Evolutionary conservation across 225 moss, liverwort and hornwort species (phyloP).

Genomic region (Asterella californica): DNA sequence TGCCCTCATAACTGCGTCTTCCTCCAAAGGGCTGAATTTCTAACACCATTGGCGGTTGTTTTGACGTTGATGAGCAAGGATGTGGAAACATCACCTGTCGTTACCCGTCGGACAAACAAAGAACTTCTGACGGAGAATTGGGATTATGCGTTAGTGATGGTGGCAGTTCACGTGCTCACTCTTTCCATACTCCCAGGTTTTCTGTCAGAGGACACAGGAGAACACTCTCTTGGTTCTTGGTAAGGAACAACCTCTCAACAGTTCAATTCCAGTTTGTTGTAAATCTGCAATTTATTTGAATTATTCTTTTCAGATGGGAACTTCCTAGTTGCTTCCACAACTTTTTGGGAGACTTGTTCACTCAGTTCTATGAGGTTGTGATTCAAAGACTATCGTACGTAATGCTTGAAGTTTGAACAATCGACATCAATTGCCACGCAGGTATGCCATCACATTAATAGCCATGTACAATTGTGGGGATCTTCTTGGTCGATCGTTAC

Average conservation of each 20-base stretch:
- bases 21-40: background rate
- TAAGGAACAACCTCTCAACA: slow-evolving; percentile 16
- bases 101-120: slow-evolving; percentile 48
- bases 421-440: slow-evolving; percentile 27
- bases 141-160: slow-evolving; percentile 63
- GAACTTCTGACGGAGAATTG: slow-evolving; percentile 59
- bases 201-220: slow-evolving; percentile 79
- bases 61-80: slow-evolving; percentile 27
- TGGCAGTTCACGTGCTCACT: slow-evolving; percentile 52
- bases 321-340: background rate
- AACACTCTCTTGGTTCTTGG: slow-evolving; percentile 73
- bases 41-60: background rate
- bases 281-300: background rate
- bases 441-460: slow-evolving; percentile 76
- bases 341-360: background rate
- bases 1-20: too few relatives aligned
- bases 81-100: slow-evolving; percentile 26
- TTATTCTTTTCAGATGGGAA: background rate
- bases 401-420: background rate
- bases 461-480: slow-evolving; percentile 85
- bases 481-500: slow-evolving; percentile 65
- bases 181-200: slow-evolving; percentile 91
- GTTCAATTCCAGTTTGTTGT: background rate
- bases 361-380: background rate
- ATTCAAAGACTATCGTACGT: background rate